phyloP scores from a whole-genome alignment of 2,329 filamentous ascomycete genomes.

The Emmonsiellopsis sp. region DNA sequence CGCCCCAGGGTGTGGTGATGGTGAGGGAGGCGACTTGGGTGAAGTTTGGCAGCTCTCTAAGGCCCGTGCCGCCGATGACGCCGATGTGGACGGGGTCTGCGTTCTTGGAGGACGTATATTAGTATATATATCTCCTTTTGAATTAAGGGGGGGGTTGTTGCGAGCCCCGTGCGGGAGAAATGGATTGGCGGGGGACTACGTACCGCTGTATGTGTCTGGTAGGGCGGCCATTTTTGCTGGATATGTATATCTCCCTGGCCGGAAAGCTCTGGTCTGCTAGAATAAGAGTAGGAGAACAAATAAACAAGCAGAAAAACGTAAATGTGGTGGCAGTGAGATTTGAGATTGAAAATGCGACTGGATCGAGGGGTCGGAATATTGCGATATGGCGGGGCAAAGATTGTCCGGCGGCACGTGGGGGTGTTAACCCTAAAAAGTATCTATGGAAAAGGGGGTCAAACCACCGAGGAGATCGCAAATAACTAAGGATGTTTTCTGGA shows the following conservation, averaged over 20 bases:
- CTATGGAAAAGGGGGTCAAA: too few relatives aligned
- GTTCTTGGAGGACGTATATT: neutral
- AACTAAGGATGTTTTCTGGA: too few relatives aligned
- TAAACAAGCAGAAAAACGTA: neutral
- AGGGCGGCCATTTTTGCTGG: conserved; percentile 8
- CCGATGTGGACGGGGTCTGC: conserved; percentile 64
- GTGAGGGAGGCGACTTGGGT: conserved; percentile 71
- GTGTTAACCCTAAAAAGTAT: neutral
- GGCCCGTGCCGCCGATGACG: conserved; percentile 87
- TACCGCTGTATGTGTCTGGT: conserved; percentile 11
- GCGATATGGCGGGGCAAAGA: neutral
- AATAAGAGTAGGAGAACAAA: neutral
- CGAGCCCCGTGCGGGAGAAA: neutral
- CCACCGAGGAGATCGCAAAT: too few relatives aligned
- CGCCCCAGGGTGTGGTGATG: conserved; percentile 79
- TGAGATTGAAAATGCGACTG: neutral
- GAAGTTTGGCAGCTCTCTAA: conserved; percentile 80
- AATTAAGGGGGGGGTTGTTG: neutral
- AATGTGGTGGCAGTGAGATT: neutral
- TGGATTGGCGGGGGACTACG: neutral
- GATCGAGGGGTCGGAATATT: neutral
- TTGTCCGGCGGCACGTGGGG: neutral
- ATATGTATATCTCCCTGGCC: neutral
- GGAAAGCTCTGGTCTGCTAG: neutral
- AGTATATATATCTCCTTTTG: neutral